Percentiles rank a stretch among this genome's conserved stretches.
Evolutionary conservation across 148 eudicot genomes (phyloP).

Genomic region (Amaranthus cruentus): DNA sequence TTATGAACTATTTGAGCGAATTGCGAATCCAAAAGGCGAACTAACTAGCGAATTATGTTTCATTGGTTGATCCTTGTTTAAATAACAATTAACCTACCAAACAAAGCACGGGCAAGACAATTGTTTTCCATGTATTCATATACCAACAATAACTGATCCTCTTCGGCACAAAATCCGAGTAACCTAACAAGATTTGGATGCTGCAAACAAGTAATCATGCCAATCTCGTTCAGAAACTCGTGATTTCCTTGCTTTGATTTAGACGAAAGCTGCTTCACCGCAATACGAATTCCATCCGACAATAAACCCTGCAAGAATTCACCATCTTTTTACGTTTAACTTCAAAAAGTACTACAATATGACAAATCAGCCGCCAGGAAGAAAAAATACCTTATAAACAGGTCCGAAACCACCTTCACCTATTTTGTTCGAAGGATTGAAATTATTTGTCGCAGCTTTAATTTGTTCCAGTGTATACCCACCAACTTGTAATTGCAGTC

Average conservation of each 20-base stretch:
- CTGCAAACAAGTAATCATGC: conserved; percentile 37
- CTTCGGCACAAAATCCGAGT: conserved; percentile 36
- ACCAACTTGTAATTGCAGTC: conserved; percentile 49
- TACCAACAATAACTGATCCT: conserved; percentile 30
- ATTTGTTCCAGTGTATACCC: conserved; percentile 54
- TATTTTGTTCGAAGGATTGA: conserved; percentile 47
- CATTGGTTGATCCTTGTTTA: not conserved
- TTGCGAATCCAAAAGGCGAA: too few relatives aligned
- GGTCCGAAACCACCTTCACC: conserved; percentile 81
- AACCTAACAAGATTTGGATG: conserved; percentile 40
- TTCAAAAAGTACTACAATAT: not conserved
- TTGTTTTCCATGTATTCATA: conserved; percentile 46
- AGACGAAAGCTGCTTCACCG: conserved; percentile 40
- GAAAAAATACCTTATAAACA: conserved; percentile 55
- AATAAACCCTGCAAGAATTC: conserved; percentile 28
- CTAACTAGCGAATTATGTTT: too few relatives aligned
- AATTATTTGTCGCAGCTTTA: conserved; percentile 58
- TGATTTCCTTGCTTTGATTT: conserved; percentile 41
- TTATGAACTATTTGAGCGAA: too few relatives aligned
- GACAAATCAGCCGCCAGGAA: not conserved
- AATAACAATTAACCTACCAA: conserved; percentile 19
- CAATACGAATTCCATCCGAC: conserved; percentile 30
- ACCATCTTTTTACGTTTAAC: conserved; percentile 1
- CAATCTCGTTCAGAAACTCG: conserved; percentile 42
- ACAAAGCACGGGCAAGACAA: conserved; percentile 32